Conservation (phyloP, 1,284 basidiomycete genomes). For the Vanrija sp. region DNA sequence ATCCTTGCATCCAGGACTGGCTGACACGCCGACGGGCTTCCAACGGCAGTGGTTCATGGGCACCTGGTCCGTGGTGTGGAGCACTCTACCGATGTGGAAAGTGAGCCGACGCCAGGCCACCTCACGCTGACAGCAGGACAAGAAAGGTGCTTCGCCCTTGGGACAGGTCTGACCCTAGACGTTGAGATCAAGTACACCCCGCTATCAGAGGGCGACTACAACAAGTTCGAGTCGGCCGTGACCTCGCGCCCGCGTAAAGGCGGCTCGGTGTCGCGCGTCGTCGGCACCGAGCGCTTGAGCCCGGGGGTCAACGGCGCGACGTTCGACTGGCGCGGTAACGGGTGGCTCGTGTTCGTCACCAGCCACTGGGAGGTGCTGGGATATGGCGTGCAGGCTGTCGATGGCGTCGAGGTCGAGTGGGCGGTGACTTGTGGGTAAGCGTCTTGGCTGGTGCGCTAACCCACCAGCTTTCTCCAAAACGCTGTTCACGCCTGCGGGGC, state of each 20-base stretch:
- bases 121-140: neutral
- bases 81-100: slow-evolving; percentile 55
- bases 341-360: slow-evolving; percentile 51
- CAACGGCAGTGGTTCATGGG: slow-evolving; percentile 51
- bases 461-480: slow-evolving; percentile 53
- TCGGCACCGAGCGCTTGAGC: slow-evolving; percentile 43
- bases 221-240: slow-evolving; percentile 50
- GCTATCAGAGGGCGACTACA: slow-evolving; percentile 15
- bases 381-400: slow-evolving; percentile 23
- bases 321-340: slow-evolving; percentile 55
- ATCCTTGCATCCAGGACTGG: neutral
- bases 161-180: slow-evolving; percentile 27
- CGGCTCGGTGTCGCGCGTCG: slow-evolving; percentile 24
- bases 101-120: slow-evolving; percentile 26
- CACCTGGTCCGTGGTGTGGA: slow-evolving; percentile 53
- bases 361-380: slow-evolving; percentile 56
- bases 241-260: slow-evolving; percentile 30
- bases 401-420: slow-evolving; percentile 47
- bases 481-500: slow-evolving; percentile 55
- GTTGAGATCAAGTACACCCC: slow-evolving; percentile 53
- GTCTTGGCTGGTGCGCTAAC: neutral
- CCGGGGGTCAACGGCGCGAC: slow-evolving; percentile 39
- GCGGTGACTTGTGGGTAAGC: slow-evolving; percentile 51
- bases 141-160: neutral
- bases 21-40: slow-evolving; percentile 23